Evolutionary conservation across 1,284 basidiomycete species (phyloP).

Genomic region (Albatrellus sp.): DNA sequence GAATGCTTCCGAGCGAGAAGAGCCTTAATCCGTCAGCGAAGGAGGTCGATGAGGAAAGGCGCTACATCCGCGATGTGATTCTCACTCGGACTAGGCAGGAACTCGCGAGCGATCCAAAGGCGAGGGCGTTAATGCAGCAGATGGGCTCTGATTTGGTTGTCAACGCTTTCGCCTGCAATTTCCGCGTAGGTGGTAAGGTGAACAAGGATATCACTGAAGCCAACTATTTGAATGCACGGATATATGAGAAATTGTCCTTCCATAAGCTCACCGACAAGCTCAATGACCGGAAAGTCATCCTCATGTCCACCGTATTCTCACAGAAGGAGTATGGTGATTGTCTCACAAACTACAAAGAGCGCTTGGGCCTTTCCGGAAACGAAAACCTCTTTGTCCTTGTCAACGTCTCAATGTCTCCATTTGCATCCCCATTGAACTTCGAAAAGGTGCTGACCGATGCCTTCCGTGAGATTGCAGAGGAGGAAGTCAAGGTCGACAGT

Average conservation of each 20-base stretch:
- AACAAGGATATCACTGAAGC: slow-evolving; percentile 32
- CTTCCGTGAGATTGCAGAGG: slow-evolving; percentile 22
- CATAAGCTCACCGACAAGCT: slow-evolving; percentile 17
- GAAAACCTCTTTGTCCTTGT: slow-evolving; percentile 25
- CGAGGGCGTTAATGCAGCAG: slow-evolving; percentile 18
- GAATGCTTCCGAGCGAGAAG: slow-evolving; percentile 22
- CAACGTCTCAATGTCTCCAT: slow-evolving; percentile 34
- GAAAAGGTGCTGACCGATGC: slow-evolving; percentile 19
- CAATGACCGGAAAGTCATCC: slow-evolving; percentile 20
- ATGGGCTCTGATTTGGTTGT: slow-evolving; percentile 30
- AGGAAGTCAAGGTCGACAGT: slow-evolving; percentile 22
- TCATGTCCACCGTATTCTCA: slow-evolving; percentile 23
- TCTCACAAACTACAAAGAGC: slow-evolving; percentile 22
- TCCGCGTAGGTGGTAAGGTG: slow-evolving; percentile 21
- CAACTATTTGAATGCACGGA: slow-evolving; percentile 27
- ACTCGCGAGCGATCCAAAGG: slow-evolving; percentile 21
- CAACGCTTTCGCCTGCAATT: slow-evolving; percentile 35
- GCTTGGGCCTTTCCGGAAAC: slow-evolving; percentile 22
- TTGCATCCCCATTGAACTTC: slow-evolving; percentile 23
- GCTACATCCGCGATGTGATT: slow-evolving; percentile 26
- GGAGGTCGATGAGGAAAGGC: slow-evolving; percentile 20
- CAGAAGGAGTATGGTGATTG: slow-evolving; percentile 22
- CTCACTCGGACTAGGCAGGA: slow-evolving; percentile 20
- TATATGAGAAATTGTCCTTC: slow-evolving; percentile 27
- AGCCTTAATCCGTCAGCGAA: slow-evolving; percentile 5